These are phyloP conservation scores for Zychaea mexicana DNA, from an alignment of 371 early-diverging fungal species.

Conservation along the genomic window DNA sequence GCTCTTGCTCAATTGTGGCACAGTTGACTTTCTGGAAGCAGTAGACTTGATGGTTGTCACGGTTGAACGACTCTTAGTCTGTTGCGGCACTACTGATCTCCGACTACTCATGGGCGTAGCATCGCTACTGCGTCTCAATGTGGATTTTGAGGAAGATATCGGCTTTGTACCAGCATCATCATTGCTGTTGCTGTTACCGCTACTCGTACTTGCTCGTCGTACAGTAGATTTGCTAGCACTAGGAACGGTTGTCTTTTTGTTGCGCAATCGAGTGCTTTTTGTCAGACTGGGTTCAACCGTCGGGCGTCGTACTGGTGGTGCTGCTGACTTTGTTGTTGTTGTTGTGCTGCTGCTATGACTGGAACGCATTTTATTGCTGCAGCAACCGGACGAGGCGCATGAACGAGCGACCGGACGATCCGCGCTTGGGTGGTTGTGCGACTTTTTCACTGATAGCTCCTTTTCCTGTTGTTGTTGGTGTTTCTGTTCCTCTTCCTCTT, in stretches of 20 bases:
- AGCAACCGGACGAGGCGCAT: constrained; percentile 10
- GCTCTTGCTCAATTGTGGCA: neutral
- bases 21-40: neutral
- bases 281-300: neutral
- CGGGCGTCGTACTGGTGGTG: neutral
- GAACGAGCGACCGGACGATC: neutral
- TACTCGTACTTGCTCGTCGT: neutral
- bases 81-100: constrained; percentile 1
- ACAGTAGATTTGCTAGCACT: neutral
- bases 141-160: neutral
- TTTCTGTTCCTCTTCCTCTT: constrained; percentile 1
- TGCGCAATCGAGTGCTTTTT: neutral
- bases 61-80: neutral
- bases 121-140: constrained; percentile 2
- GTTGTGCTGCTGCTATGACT: neutral
- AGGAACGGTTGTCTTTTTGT: constrained; percentile 2
- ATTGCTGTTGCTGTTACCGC: no score
- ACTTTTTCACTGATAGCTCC: neutral
- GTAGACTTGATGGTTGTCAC: neutral
- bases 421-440: neutral
- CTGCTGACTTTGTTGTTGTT: neutral
- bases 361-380: neutral
- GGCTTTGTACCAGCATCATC: neutral
- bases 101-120: neutral
- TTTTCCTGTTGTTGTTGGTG: neutral